Percentiles rank a stretch among this genome's conserved stretches.
Evolutionary conservation across 805 yeast genomes (phyloP).

Genomic region (Yamadazyma laniorum): DNA sequence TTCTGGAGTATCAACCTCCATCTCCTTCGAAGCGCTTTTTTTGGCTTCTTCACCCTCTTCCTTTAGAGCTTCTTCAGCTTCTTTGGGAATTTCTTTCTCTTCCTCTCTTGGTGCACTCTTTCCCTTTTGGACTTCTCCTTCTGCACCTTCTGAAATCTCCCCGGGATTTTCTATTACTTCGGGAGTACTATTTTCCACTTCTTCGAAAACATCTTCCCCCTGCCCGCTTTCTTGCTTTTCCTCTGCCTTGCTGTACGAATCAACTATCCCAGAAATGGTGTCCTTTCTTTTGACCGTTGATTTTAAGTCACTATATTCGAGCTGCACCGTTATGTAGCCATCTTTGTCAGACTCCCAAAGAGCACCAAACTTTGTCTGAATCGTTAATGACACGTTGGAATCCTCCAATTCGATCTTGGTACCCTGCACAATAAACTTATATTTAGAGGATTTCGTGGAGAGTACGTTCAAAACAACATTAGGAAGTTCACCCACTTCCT

Average conservation of each 20-base stretch:
- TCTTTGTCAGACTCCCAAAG: slow-evolving; percentile 58
- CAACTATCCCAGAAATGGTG: slow-evolving; percentile 20
- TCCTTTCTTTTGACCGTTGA: slow-evolving; percentile 3
- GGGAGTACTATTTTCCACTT: too few species aligned
- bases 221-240: background rate
- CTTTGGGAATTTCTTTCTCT: too few species aligned
- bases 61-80: background rate
- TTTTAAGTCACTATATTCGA: slow-evolving; percentile 17
- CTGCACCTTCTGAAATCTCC: background rate
- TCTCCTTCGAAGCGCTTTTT: too few species aligned
- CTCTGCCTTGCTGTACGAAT: slow-evolving; percentile 9
- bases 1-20: background rate
- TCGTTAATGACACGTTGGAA: slow-evolving; percentile 19
- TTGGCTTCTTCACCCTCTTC: too few species aligned
- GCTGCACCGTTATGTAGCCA: slow-evolving; percentile 38
- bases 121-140: background rate
- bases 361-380: slow-evolving; percentile 47
- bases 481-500: slow-evolving; percentile 25
- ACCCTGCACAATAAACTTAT: slow-evolving; percentile 55
- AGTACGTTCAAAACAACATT: slow-evolving; percentile 32
- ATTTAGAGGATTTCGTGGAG: slow-evolving; percentile 47
- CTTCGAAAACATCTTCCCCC: background rate
- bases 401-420: slow-evolving; percentile 21
- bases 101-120: too few species aligned
- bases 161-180: too few species aligned